Evolutionary conservation across 73 alveolate genomes (phyloP), one percentile per base, ranked within the genome.

Genomic region (Uronychia binucleata): DNA sequence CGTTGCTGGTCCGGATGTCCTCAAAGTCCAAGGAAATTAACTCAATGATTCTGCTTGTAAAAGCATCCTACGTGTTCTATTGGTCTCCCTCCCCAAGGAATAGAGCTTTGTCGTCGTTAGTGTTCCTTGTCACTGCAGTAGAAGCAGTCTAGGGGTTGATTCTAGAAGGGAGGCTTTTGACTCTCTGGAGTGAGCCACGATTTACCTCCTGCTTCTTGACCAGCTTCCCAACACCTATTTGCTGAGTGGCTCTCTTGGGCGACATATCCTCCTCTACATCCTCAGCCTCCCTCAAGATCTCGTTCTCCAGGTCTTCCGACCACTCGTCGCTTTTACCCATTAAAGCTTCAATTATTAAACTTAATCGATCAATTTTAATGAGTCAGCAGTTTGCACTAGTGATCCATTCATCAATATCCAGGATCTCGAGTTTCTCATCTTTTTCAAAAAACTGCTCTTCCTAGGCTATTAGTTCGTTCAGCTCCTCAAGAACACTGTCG

Each of bases 11-110:
- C 25, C 87, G 0, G n/a, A 86, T 86, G 78, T 86, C 83, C 59
- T 86, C 92, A 67, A 86, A 86, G 79, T 86, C 92, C 13, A 86
- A 74, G 27, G 87, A 77, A 33, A 86, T 86, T 19, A 86, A 30
- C 60, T 86, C 92, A 46, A 46, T 46, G 67, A 46, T 46, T 46
- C 67, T 46, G 19, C 19, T 46, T 5, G 67, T 46, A 46, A 46
- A 46, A 46, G 67, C n/a, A 46, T 46, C 19, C 19, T 46, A 46
- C 67, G 67, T 46, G 19, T 46, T 46, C 67, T 46, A 19, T 19
- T 46, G 67, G n/a, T 46, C 67, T 46, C 67, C 19, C n/a, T 19
- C 19, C 19, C 67, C 67, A 46, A 11, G 67, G 67, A 5, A 46
- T 46, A 19, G n/a, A 11, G 5, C n/a, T 11, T 46, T 11, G 5